phyloP scores from a whole-genome alignment of 2,329 filamentous ascomycete species.

The Nothophoma quercina region DNA sequence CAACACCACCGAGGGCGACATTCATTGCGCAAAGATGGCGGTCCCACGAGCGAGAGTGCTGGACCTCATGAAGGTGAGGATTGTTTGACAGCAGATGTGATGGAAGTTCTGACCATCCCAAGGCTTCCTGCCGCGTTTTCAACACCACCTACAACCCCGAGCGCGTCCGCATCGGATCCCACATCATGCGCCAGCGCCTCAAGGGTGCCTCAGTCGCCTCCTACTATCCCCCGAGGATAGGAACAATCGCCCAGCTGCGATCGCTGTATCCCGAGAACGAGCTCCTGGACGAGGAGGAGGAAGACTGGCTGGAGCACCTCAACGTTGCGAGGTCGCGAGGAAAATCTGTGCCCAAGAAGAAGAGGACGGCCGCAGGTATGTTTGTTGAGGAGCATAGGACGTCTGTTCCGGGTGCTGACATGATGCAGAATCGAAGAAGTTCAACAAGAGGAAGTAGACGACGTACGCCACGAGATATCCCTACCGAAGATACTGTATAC shows the following conservation, averaged over 20 bases:
- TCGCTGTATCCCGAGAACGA: constrained; percentile 72
- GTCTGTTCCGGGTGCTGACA: constrained; percentile 7
- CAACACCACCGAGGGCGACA: constrained; percentile 17
- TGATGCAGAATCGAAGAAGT: constrained; percentile 54
- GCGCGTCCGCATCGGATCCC: constrained; percentile 83
- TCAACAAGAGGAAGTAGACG: constrained; percentile 55
- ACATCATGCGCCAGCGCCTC: constrained; percentile 86
- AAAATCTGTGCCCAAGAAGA: constrained; percentile 91
- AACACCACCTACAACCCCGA: constrained; percentile 89
- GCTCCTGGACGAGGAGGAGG: constrained; percentile 77
- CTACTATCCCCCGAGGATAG: constrained; percentile 85
- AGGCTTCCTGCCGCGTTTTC: constrained; percentile 92
- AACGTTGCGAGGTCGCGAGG: constrained; percentile 64
- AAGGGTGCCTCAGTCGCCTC: constrained; percentile 81
- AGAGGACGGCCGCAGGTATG: constrained; percentile 65
- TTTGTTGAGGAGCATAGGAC: constrained; percentile 12
- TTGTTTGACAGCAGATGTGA: neutral
- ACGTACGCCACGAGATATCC: constrained; percentile 6
- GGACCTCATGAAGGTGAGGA: constrained; percentile 78
- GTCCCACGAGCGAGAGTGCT: constrained; percentile 62
- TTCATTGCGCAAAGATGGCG: constrained; percentile 51
- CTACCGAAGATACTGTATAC: constrained; percentile 20
- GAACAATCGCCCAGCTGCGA: constrained; percentile 76
- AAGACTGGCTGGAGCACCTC: constrained; percentile 79
- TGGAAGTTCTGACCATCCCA: constrained; percentile 49